Evolutionary conservation across 306 rosid species (phyloP), one percentile per base, ranked within the genome.

Genomic region (Fragaria nilgerrensis): DNA sequence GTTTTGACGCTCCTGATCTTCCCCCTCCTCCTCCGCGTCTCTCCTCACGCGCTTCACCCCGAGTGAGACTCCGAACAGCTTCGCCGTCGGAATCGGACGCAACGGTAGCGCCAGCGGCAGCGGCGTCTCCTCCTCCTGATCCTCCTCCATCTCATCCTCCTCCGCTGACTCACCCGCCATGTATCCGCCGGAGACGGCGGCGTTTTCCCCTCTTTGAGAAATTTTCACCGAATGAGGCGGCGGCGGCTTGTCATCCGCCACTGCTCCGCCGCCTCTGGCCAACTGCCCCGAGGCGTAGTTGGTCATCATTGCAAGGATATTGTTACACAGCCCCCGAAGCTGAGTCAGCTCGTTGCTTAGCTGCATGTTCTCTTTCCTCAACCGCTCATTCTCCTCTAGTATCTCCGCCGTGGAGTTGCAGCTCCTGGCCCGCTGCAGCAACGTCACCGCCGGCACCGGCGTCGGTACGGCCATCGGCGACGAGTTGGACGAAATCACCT

Each of bases 401-500:
- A 92, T 80, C 85, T 92, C 99, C 22, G 97, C 86, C 50, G 88
- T 82, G 7, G 89, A 80, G 77, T 82, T 79, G 88, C 88, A 90
- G 86, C 91, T 92, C n/a, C 88, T 83, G 44, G 79, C 70, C n/a
- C 80, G 86, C 50, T 74, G 86, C 70, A 86, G 39, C 37, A 45
- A 63, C 27, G 86, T 39, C 29, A 32, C 82, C 34, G 19, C 37
- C 17, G 86, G 39, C 22, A 20, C 62, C 23, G 88, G 43, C 20
- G 23, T 75, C 39, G 85, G 52, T 8, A 43, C 67, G 5, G 78
- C 86, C 80, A 82, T 72, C 29, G 91, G 92, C 72, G 96, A 95
- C 17, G 99, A 89, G 83, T 90, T 92, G 20, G 97, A 89, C 9
- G 99, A 92, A 1, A 90, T 81, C 72, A 92, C 99, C 85, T 90